Percentiles rank a stretch among this genome's conserved stretches.
These are phyloP conservation scores for Populus deltoides DNA, from an alignment of 345 rosid species.

Conservation along the genomic window DNA sequence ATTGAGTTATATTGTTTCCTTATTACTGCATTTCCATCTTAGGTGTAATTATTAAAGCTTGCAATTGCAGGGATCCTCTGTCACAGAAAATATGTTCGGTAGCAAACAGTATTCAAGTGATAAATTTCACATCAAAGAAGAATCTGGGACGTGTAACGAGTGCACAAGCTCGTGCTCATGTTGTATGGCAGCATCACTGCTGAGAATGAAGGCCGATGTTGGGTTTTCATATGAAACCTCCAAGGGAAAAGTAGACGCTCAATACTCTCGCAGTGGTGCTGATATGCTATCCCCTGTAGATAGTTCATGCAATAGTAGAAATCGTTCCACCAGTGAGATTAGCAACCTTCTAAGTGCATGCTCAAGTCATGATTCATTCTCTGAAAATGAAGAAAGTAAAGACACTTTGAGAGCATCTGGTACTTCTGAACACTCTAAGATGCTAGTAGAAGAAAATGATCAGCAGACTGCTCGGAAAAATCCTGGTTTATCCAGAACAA, in stretches of 20 bases:
- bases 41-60: no score
- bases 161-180: constrained; percentile 14
- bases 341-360: constrained; percentile 27
- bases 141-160: constrained; percentile 5
- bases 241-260: constrained; percentile 11
- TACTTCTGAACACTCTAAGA: constrained; percentile 1
- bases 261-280: constrained; percentile 9
- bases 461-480: neutral
- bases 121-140: constrained; percentile 7
- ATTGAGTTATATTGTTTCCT: neutral
- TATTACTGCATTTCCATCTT: neutral
- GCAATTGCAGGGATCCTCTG: constrained; percentile 12
- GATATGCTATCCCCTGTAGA: constrained; percentile 1
- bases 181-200: constrained; percentile 11
- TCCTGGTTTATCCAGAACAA: neutral
- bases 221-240: constrained; percentile 13
- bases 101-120: neutral
- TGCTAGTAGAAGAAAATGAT: neutral
- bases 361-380: constrained; percentile 26
- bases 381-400: constrained; percentile 22
- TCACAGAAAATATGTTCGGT: constrained; percentile 1
- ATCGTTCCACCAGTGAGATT: constrained; percentile 19
- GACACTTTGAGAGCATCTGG: constrained; percentile 8
- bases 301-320: constrained; percentile 8
- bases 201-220: constrained; percentile 6